phyloP scores from a whole-genome alignment of 2,329 filamentous ascomycete genomes.

The Fusarium keratoplasticum region DNA sequence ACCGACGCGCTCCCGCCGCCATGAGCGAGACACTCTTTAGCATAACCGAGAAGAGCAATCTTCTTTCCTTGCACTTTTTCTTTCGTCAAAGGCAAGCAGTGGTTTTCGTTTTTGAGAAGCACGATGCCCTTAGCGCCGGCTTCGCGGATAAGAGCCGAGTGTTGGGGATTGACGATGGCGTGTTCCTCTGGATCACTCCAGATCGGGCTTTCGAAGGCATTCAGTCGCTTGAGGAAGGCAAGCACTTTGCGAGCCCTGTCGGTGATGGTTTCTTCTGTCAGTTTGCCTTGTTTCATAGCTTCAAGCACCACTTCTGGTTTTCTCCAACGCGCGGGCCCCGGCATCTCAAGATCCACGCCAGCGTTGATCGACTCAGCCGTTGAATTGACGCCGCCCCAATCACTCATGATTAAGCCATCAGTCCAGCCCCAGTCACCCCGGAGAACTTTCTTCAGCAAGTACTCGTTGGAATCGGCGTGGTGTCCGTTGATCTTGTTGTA shows the following conservation, averaged over 20 bases:
- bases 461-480: slow-evolving; percentile 46
- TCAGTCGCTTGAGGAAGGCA: slow-evolving; percentile 43
- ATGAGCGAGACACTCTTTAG: slow-evolving; percentile 49
- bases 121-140: slow-evolving; percentile 66
- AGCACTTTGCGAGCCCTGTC: slow-evolving; percentile 46
- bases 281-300: slow-evolving; percentile 45
- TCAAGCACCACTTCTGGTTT: slow-evolving; percentile 45
- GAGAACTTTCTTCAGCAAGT: slow-evolving; percentile 49
- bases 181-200: slow-evolving; percentile 38
- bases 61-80: slow-evolving; percentile 47
- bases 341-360: slow-evolving; percentile 52
- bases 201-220: slow-evolving; percentile 44
- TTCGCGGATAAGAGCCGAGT: slow-evolving; percentile 44
- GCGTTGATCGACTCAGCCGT: slow-evolving; percentile 48
- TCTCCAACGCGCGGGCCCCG: slow-evolving; percentile 49
- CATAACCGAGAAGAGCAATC: slow-evolving; percentile 49
- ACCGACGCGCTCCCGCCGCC: slow-evolving; percentile 53
- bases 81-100: slow-evolving; percentile 65
- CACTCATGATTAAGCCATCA: slow-evolving; percentile 47
- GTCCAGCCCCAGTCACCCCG: slow-evolving; percentile 58
- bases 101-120: slow-evolving; percentile 71
- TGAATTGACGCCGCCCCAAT: slow-evolving; percentile 54
- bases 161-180: slow-evolving; percentile 48
- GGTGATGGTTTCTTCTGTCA: slow-evolving; percentile 44
- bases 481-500: slow-evolving; percentile 56